Evolutionary conservation across 306 rosid genomes (phyloP), one percentile per base, ranked within the genome.

Genomic region (Ceratonia siliqua): DNA sequence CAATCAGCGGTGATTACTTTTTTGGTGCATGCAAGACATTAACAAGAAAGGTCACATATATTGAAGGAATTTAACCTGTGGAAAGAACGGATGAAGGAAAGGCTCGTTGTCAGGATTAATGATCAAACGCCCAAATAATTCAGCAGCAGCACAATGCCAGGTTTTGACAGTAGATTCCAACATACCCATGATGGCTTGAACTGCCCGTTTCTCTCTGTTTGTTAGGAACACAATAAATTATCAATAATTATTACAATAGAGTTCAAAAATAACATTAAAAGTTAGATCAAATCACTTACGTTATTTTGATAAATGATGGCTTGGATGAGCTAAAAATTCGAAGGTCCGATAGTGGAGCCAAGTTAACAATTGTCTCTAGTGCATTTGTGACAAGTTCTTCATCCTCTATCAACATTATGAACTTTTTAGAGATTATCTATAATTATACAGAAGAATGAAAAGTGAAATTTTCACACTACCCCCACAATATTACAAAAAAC

Each of bases 371-470:
- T 63, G 99, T 90, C 92, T 95, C 98, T 3, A 95, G 89, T 52
- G 98, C 89, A 85, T 95, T 95, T 66, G 98, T 90, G 78, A 95
- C 98, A 82, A 95, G 97, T 82, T 95, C 99, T 79, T 95, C 98
- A 74, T 95, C 99, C 96, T 92, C 99, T 95, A 85, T 74, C 58
- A 70, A 74, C 50, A 84, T 70, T 43, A 38, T 6, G 62, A 73
- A 70, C 71, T 56, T 59, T 65, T 78, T 13, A 56, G 71, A 70
- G 64, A 70, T 22, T 41, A 27, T 30, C 11, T 43, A 78, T 28
- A 50, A 27, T 20, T 50, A 72, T 2, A 42, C 6, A 76, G n/a
- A 71, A 63, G 42, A 57, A 74, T 39, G 20, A 4, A 45, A 46
- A 12, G 8, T 48, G 67, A 72, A 54, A 21, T 8, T 49, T 49